Evolutionary conservation across 306 rosid species (phyloP), one percentile per base, ranked within the genome.

Genomic region (Crataegus laevigata): DNA sequence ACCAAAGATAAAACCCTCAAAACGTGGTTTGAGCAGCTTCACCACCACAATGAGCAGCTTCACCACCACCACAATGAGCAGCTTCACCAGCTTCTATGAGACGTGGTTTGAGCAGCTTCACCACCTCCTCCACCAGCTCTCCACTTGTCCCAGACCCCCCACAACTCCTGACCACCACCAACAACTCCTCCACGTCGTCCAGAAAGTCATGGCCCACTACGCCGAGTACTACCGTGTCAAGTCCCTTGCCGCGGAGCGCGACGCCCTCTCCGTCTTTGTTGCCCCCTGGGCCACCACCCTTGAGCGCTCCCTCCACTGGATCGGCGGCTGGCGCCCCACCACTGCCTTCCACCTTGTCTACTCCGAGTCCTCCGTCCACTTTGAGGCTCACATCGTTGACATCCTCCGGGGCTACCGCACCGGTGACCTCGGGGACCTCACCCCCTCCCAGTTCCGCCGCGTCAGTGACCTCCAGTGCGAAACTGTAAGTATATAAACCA

Each of bases 351-450:
- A 90, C 82, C 88, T 94, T 21, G 67, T 94, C 8, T 91, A 94
- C 72, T 82, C 98, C 2, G 96, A 94, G 28, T 90, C 98, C 5
- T 90, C 93, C 14, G 79, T 88, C 25, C 90, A 83, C 21, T 91
- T 94, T 6, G 97, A 94, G 77, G 89, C 91, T 5, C 96, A 74
- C 71, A 83, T 91, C 78, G 10, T 78, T 3, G 94, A 94, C 59
- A 90, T 91, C 75, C 91, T 91, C 45, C 94, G 83, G 0, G 97
- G 97, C 11, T 43, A 80, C 11, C 78, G 78, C 2, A 87, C 97
- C 10, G 97, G 98, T 1, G 97, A 94, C 79, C 98, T 94, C 18
- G 96, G 94, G 3, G 98, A 94, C 60, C 96, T 94, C 72, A 87
- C 94, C 0, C 88, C 94, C 0, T 25, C 82, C 15, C 96, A 90